A percentile compares a stretch with the other conserved stretches of the same genome.
Conservation (phyloP, 1,139 yeast genomes). For the Lodderomyces pseudojiufengensis region DNA sequence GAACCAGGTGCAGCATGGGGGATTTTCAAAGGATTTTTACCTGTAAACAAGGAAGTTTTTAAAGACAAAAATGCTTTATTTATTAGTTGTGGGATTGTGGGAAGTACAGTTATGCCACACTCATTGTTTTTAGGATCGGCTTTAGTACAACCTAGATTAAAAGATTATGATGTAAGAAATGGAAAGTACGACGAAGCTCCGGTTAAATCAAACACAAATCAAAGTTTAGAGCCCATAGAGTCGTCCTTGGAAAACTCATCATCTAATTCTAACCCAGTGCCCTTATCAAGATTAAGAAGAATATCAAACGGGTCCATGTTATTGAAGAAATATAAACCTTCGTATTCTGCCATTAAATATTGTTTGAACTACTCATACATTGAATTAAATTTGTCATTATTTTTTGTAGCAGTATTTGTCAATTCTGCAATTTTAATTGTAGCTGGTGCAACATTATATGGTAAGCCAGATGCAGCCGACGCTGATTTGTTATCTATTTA, state of each 20-base stretch:
- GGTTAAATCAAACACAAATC: not conserved
- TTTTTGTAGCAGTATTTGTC: slow-evolving; percentile 70
- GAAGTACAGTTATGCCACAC: slow-evolving; percentile 85
- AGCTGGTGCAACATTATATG: slow-evolving; percentile 65
- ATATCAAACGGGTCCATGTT: slow-evolving; percentile 37
- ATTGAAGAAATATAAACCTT: slow-evolving; percentile 52
- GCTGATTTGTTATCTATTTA: slow-evolving; percentile 78
- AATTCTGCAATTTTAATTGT: slow-evolving; percentile 72
- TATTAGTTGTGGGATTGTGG: slow-evolving; percentile 68
- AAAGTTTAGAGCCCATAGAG: not conserved
- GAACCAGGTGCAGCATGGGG: slow-evolving; percentile 30
- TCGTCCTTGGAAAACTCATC: not conserved
- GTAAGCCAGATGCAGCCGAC: slow-evolving; percentile 58
- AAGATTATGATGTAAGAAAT: slow-evolving; percentile 56
- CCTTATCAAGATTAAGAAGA: slow-evolving; percentile 16
- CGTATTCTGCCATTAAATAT: slow-evolving; percentile 61
- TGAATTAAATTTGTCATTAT: slow-evolving; percentile 62
- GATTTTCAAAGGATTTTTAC: slow-evolving; percentile 60
- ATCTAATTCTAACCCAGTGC: not conserved
- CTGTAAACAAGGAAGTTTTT: slow-evolving; percentile 46
- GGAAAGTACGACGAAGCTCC: slow-evolving; percentile 20
- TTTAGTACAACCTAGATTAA: slow-evolving; percentile 67
- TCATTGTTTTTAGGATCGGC: slow-evolving; percentile 73
- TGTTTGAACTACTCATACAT: slow-evolving; percentile 62
- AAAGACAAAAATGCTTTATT: slow-evolving; percentile 58